Conservation (phyloP, 192 early-diverging fungal species). For the Backusella liffmaniae region DNA sequence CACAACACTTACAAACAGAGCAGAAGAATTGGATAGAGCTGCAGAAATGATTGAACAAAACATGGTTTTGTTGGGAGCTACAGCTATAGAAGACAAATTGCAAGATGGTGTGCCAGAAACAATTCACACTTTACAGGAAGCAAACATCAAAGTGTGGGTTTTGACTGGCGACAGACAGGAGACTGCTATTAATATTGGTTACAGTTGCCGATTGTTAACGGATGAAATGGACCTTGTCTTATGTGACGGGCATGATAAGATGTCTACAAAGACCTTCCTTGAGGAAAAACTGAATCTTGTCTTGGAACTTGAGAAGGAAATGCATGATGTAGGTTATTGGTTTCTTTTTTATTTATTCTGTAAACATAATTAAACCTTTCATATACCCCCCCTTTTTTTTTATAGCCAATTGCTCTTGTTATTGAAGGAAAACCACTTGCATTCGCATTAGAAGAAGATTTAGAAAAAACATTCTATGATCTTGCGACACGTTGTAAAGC, state of each 20-base stretch:
- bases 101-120: slow-evolving; percentile 97
- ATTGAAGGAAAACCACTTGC: slow-evolving; percentile 90
- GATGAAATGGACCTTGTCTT: slow-evolving; percentile 92
- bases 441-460: slow-evolving; percentile 84
- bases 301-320: slow-evolving; percentile 40
- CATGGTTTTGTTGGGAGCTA: slow-evolving; percentile 84
- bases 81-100: slow-evolving; percentile 95
- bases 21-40: slow-evolving; percentile 75
- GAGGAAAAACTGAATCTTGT: slow-evolving; percentile 68
- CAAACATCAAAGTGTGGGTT: slow-evolving; percentile 95
- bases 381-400: background rate
- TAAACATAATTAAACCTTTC: background rate
- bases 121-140: slow-evolving; percentile 87
- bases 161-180: slow-evolving; percentile 95
- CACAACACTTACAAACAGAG: slow-evolving; percentile 81
- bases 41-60: slow-evolving; percentile 92
- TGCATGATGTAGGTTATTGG: slow-evolving; percentile 19
- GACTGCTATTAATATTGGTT: slow-evolving; percentile 97
- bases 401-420: slow-evolving; percentile 69
- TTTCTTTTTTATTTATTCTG: background rate
- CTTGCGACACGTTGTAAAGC: slow-evolving; percentile 90
- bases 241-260: slow-evolving; percentile 83
- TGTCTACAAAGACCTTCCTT: slow-evolving; percentile 82
- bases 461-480: slow-evolving; percentile 75
- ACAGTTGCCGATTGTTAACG: slow-evolving; percentile 86